phyloP scores from a whole-genome alignment of 306 rosid species.

The Trifolium subterraneum region DNA sequence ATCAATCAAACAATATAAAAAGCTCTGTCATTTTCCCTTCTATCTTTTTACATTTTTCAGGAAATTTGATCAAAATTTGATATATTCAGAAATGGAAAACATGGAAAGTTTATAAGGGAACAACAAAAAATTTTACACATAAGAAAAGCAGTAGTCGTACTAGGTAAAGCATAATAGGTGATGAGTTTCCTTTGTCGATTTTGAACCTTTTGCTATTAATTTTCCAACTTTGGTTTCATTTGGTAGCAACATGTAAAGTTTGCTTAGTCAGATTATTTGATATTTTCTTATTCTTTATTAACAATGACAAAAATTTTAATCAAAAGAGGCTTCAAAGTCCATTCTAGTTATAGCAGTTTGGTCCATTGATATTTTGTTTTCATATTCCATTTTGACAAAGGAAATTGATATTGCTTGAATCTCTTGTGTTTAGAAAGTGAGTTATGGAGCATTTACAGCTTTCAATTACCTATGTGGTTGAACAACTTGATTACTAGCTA shows the following conservation, averaged over 20 bases:
- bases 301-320: constrained; percentile 43
- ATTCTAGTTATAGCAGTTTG: constrained; percentile 43
- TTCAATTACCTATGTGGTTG: too few relatives aligned
- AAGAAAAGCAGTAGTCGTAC: constrained; percentile 31
- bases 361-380: constrained; percentile 49
- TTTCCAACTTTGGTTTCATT: constrained; percentile 32
- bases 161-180: constrained; percentile 35
- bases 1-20: constrained; percentile 29
- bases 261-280: constrained; percentile 51
- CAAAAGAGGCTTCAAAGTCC: constrained; percentile 30
- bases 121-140: constrained; percentile 35
- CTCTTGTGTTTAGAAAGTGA: too few relatives aligned
- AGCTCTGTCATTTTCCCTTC: constrained; percentile 9
- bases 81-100: constrained; percentile 2
- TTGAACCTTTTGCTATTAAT: constrained; percentile 13
- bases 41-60: neutral
- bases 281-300: constrained; percentile 37
- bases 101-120: constrained; percentile 1
- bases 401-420: too few relatives aligned
- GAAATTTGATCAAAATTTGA: too few relatives aligned
- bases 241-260: constrained; percentile 39
- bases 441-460: too few relatives aligned
- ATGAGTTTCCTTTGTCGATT: constrained; percentile 40
- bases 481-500: too few relatives aligned
- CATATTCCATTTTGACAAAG: too few relatives aligned